Conservation (phyloP, 2,329 filamentous ascomycete genomes). For the Raffaelea deltoideospora region DNA sequence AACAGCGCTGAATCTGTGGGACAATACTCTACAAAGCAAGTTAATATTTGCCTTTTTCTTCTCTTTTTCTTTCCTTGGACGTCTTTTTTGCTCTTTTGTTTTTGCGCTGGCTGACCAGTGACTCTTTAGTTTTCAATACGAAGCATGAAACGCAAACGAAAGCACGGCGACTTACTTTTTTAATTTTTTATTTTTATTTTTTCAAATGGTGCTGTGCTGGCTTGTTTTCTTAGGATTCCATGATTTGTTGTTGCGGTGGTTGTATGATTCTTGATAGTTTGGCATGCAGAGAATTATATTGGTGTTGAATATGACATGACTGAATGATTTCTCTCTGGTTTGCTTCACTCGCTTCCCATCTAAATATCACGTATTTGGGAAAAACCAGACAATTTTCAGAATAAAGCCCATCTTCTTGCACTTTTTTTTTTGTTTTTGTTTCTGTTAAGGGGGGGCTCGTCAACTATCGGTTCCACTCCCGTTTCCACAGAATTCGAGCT, state of each 20-base stretch:
- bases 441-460: background rate
- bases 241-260: background rate
- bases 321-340: background rate
- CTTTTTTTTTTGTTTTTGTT: background rate
- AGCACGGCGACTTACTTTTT: too few relatives aligned
- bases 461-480: background rate
- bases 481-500: background rate
- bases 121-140: background rate
- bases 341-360: too few relatives aligned
- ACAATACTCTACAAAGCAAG: conserved; percentile 28
- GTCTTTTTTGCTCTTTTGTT: background rate
- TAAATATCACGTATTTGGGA: too few relatives aligned
- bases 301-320: too few relatives aligned
- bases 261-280: background rate
- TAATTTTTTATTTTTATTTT: too few relatives aligned
- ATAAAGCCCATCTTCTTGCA: too few relatives aligned
- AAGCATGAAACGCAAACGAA: too few relatives aligned
- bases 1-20: conserved; percentile 21
- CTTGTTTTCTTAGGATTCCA: background rate
- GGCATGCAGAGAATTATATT: too few relatives aligned
- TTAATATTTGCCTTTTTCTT: background rate
- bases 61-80: background rate
- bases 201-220: background rate
- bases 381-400: too few relatives aligned
- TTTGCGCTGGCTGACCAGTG: too few relatives aligned